Percentiles rank a stretch among this genome's conserved stretches.
phyloP scores from a whole-genome alignment of 352 stramenopile species.

The Elongisporangium prolatum region DNA sequence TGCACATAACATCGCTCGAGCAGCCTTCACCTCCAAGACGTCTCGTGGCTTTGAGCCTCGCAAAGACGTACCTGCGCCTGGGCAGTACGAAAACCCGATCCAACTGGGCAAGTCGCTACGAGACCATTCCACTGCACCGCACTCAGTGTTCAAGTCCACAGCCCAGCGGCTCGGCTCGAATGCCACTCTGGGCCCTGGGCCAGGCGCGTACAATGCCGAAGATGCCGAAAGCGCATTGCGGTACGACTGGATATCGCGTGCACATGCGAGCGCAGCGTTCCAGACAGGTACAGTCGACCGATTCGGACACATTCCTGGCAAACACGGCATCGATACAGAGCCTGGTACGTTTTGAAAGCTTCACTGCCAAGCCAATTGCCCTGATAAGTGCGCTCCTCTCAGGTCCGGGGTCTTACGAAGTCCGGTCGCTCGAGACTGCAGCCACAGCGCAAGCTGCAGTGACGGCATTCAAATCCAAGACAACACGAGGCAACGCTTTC shows the following conservation, averaged over 20 bases:
- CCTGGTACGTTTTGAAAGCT: conserved; percentile 28
- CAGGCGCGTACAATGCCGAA: conserved; percentile 64
- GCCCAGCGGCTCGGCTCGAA: conserved; percentile 44
- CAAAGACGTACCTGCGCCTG: conserved; percentile 45
- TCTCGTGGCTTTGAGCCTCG: conserved; percentile 43
- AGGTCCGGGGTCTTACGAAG: conserved; percentile 60
- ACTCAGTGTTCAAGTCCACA: conserved; percentile 64
- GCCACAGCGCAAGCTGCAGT: conserved; percentile 12
- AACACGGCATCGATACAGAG: conserved; percentile 31
- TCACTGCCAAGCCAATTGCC: not conserved
- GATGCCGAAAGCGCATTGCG: conserved; percentile 55
- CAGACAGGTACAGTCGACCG: conserved; percentile 44
- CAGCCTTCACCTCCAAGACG: conserved; percentile 62
- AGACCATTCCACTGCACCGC: conserved; percentile 16
- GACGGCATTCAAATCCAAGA: conserved; percentile 38
- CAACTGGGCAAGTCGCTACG: conserved; percentile 28
- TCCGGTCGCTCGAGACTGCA: conserved; percentile 13
- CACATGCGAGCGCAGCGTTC: conserved; percentile 63
- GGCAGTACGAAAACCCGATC: conserved; percentile 66
- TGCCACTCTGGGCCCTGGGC: conserved; percentile 32
- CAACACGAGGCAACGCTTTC: conserved; percentile 20
- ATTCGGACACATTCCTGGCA: conserved; percentile 41
- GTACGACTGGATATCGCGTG: conserved; percentile 59
- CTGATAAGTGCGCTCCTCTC: conserved; percentile 1
- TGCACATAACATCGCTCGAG: conserved; percentile 48